These are phyloP conservation scores for Pinus albicaulis DNA, from an alignment of 75 land plant species.

Conservation along the genomic window DNA sequence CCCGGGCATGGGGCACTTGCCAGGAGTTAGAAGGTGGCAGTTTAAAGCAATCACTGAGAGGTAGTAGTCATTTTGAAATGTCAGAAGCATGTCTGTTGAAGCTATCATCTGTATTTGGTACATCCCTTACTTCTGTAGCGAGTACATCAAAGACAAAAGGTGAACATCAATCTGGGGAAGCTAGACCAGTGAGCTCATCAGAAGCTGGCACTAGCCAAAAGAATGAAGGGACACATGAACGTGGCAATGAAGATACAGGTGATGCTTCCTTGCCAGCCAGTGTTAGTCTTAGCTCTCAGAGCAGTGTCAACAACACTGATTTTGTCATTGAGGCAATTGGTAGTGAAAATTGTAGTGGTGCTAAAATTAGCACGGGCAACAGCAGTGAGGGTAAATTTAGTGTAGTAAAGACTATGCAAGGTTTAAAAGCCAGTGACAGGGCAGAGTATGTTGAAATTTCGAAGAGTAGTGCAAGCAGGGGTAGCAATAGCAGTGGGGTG, in stretches of 20 bases:
- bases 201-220: background rate
- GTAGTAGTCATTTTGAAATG: background rate
- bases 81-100: conserved; percentile 2
- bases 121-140: background rate
- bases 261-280: conserved; percentile 71
- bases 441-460: conserved; percentile 66
- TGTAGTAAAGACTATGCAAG: conserved; percentile 42
- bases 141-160: background rate
- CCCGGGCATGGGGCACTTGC: background rate
- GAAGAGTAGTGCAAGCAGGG: conserved; percentile 76
- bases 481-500: conserved; percentile 77
- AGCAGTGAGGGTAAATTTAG: conserved; percentile 63
- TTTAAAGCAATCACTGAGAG: conserved; percentile 1
- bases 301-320: conserved; percentile 63
- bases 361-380: conserved; percentile 45
- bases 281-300: conserved; percentile 53
- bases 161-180: background rate
- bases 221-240: background rate
- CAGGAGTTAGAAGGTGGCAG: background rate
- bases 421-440: conserved; percentile 42
- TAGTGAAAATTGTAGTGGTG: conserved; percentile 44
- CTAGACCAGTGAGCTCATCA: background rate
- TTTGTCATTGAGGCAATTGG: conserved; percentile 49
- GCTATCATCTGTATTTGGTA: conserved; percentile 3
- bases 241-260: conserved; percentile 54